Evolutionary conservation across 768 basidiomycete genomes (phyloP).

Genomic region (Dioszegia crocea): DNA sequence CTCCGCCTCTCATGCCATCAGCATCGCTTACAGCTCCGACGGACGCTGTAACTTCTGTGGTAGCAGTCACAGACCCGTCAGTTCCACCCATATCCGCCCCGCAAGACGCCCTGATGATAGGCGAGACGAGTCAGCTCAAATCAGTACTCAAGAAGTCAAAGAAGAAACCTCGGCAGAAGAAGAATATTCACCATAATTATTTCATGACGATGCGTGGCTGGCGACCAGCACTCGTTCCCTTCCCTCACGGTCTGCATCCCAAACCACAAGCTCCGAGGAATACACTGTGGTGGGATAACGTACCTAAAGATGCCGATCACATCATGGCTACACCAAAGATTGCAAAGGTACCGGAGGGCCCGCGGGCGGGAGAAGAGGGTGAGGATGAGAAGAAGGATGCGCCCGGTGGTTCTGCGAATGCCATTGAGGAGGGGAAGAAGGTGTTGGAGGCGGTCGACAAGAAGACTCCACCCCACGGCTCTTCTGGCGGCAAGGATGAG

Average conservation of each 20-base stretch:
- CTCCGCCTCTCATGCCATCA: neutral
- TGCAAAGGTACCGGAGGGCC: constrained; percentile 19
- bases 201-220: constrained; percentile 43
- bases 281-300: constrained; percentile 41
- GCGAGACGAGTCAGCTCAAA: constrained; percentile 35
- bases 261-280: constrained; percentile 29
- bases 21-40: no score
- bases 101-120: constrained; percentile 35
- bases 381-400: constrained; percentile 9
- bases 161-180: constrained; percentile 33
- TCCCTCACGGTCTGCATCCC: constrained; percentile 42
- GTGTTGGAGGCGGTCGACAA: constrained; percentile 1
- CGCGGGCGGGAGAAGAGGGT: constrained; percentile 12
- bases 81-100: neutral
- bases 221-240: constrained; percentile 36
- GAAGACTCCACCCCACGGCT: neutral
- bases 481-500: neutral
- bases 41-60: no score
- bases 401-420: neutral
- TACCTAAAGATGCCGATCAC: constrained; percentile 34
- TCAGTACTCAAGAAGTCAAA: constrained; percentile 40
- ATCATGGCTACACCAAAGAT: constrained; percentile 33
- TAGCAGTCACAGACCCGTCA: no score
- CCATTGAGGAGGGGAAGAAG: neutral
- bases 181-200: constrained; percentile 41